A percentile compares a stretch with the other conserved stretches of the same genome.
These are phyloP conservation scores for Exidia glandulosa DNA, from an alignment of 768 basidiomycete species.

Conservation along the genomic window DNA sequence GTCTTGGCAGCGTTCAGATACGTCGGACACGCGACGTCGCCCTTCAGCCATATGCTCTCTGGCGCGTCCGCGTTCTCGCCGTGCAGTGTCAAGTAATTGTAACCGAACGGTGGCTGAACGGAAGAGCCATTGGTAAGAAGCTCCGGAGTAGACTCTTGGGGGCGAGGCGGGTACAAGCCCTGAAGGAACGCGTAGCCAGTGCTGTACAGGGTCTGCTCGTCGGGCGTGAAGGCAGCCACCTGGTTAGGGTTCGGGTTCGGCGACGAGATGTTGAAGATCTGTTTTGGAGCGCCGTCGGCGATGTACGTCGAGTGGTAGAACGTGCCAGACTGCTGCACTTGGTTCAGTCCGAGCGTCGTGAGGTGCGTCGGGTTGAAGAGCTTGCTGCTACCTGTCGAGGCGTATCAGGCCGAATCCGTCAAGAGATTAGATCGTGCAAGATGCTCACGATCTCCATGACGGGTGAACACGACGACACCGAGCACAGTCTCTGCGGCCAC, in stretches of 20 bases:
- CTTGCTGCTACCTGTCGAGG: neutral
- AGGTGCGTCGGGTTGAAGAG: neutral
- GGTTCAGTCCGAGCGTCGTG: neutral
- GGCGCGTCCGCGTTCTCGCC: neutral
- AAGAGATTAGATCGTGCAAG: neutral
- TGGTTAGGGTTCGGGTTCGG: neutral
- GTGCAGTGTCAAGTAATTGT: neutral
- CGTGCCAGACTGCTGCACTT: neutral
- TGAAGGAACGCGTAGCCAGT: neutral
- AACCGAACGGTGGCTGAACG: neutral
- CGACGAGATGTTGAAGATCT: neutral
- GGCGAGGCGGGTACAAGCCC: neutral
- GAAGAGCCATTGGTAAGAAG: neutral
- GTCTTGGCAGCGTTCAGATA: neutral
- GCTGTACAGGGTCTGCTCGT: neutral
- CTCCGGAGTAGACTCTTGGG: neutral
- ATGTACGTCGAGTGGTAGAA: neutral
- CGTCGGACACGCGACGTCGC: neutral
- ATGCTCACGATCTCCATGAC: slow-evolving; percentile 1
- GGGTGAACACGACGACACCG: neutral
- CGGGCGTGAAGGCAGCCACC: neutral
- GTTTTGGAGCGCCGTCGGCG: neutral
- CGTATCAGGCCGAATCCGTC: neutral
- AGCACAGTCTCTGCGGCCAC: neutral
- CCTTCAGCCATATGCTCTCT: neutral